Conservation (phyloP, 768 basidiomycete species). For the Russula compacta region DNA sequence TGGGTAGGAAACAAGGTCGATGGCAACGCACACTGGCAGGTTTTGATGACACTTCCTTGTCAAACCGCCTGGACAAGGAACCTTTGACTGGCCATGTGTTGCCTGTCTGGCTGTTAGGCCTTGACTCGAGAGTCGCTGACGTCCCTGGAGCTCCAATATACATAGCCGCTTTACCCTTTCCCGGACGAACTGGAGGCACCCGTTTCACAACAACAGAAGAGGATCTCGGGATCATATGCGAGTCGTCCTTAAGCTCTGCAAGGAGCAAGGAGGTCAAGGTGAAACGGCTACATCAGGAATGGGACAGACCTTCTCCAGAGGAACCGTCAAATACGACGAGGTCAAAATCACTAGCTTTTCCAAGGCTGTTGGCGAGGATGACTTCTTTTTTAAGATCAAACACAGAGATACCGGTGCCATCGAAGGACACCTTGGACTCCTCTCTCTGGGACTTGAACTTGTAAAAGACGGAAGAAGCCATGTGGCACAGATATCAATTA, state of each 20-base stretch:
- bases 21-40: neutral
- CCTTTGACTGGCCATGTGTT: slow-evolving; percentile 51
- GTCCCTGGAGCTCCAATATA: slow-evolving; percentile 46
- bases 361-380: slow-evolving; percentile 90
- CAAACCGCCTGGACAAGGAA: slow-evolving; percentile 80
- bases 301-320: slow-evolving; percentile 71
- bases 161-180: slow-evolving; percentile 73
- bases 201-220: slow-evolving; percentile 92
- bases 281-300: neutral
- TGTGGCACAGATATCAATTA: slow-evolving; percentile 27
- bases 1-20: neutral
- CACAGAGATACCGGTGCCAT: slow-evolving; percentile 97
- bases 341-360: slow-evolving; percentile 97
- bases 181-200: slow-evolving; percentile 70
- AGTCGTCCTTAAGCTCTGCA: slow-evolving; percentile 87
- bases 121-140: slow-evolving; percentile 32
- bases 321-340: slow-evolving; percentile 76
- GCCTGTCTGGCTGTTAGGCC: slow-evolving; percentile 22
- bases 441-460: slow-evolving; percentile 92
- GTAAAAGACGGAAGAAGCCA: slow-evolving; percentile 97
- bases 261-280: neutral
- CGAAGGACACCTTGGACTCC: slow-evolving; percentile 94
- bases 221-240: slow-evolving; percentile 85
- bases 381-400: slow-evolving; percentile 99
- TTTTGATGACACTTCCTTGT: slow-evolving; percentile 39